phyloP scores from a whole-genome alignment of 306 rosid species.

The Oxytropis ochrocephala region DNA sequence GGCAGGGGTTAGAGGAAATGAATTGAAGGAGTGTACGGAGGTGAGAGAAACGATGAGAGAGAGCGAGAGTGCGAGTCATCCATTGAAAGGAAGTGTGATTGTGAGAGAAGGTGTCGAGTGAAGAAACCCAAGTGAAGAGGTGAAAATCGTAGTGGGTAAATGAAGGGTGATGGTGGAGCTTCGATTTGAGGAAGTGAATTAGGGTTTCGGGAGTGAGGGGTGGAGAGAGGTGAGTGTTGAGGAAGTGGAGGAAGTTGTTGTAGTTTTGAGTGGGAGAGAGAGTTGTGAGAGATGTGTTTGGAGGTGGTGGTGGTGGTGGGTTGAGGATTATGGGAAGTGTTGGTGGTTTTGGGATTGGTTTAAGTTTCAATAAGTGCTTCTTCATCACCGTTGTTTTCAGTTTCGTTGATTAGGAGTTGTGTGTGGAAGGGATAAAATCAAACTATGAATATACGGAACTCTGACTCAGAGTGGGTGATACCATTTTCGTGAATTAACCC shows the following conservation, averaged over 20 bases:
- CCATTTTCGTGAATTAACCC: too few relatives aligned
- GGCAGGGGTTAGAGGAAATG: slow-evolving; percentile 59
- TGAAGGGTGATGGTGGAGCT: slow-evolving; percentile 72
- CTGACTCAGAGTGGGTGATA: too few relatives aligned
- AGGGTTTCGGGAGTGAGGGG: slow-evolving; percentile 56
- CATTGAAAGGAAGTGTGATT: slow-evolving; percentile 65
- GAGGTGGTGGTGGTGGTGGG: slow-evolving; percentile 50
- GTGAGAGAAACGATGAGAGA: slow-evolving; percentile 45
- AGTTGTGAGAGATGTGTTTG: slow-evolving; percentile 9
- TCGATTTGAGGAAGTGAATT: slow-evolving; percentile 66
- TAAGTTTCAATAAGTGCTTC: slow-evolving; percentile 45
- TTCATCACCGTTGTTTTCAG: slow-evolving; percentile 27
- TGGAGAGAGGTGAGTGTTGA: slow-evolving; percentile 47
- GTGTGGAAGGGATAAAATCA: not conserved
- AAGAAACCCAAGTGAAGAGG: slow-evolving; percentile 75
- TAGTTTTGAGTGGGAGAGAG: slow-evolving; percentile 46
- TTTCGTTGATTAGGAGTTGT: not conserved
- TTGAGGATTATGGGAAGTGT: slow-evolving; percentile 27
- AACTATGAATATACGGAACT: too few relatives aligned
- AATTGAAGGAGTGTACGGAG: slow-evolving; percentile 52
- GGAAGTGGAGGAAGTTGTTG: slow-evolving; percentile 47
- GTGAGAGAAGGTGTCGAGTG: slow-evolving; percentile 77
- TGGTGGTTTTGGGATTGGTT: slow-evolving; percentile 27
- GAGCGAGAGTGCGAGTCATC: slow-evolving; percentile 68
- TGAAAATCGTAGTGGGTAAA: slow-evolving; percentile 74